Evolutionary conservation across 2,329 filamentous ascomycete genomes (phyloP), one percentile per base, ranked within the genome.

Genomic region (Oidium heveae): DNA sequence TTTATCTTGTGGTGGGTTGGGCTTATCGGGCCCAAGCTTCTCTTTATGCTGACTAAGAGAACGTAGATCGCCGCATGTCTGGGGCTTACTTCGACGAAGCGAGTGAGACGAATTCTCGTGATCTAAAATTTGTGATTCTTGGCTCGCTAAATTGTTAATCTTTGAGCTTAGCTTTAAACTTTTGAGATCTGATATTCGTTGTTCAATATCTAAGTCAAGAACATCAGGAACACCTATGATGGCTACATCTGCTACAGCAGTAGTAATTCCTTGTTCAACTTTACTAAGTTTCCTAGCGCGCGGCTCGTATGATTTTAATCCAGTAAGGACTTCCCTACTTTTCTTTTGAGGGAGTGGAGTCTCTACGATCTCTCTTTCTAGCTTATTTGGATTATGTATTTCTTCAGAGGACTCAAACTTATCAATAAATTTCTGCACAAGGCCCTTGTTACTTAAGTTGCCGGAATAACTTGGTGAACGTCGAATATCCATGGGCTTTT

Each of bases 31-130:
- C 60, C 66, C 68, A 62, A 66, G 60, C 56, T 64, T 65, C 62
- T 68, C 69, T 32, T 9, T 58, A 32, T 63, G 74, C 74, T 76
- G 76, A 68, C 77, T 77, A 61, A 77, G 76, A 61, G 76, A 76
- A 69, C 82, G 72, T 62, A 93, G 73, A 72, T 93, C 84, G 68
- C 83, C 81, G 74, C 84, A 88, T 67, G 80, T 64, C 66, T 72
- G 74, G 52, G 74, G 71, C 61, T 81, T 79, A 58, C 76, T 74
- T 59, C 85, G 77, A 63, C 86, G 76, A 57, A 91, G 74, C 51
- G 82, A 79, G 59, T 39, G 36, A 39, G 36, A 39, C 36, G 16
- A 39, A 39, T 2, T 39, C 9, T 13, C 16, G 9, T n/a, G 12
- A n/a, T 39, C 9, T 13, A n/a, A n/a, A 13, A 39, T 39, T 13